These are phyloP conservation scores for Ramularia endophylla DNA, from an alignment of 2,329 filamentous ascomycete species.

Conservation along the genomic window DNA sequence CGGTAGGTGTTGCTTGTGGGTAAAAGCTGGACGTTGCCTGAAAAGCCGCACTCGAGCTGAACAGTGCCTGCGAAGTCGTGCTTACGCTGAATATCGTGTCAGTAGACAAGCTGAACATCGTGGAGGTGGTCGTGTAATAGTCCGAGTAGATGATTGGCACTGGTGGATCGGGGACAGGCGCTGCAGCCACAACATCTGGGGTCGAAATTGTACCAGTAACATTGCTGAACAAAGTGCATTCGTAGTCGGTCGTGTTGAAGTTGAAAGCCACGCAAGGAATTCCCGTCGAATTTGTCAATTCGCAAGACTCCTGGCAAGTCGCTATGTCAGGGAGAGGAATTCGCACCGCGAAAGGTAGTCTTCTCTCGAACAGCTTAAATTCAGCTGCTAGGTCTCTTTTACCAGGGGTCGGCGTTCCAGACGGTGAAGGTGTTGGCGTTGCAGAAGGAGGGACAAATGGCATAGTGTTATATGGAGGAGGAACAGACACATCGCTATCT, in stretches of 20 bases:
- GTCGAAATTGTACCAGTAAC: constrained; percentile 3
- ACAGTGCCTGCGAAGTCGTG: too few species aligned
- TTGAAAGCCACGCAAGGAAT: constrained; percentile 3
- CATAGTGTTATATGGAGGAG: background rate
- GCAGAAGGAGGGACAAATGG: too few species aligned
- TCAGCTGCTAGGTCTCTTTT: too few species aligned
- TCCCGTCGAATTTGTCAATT: background rate
- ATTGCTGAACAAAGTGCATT: constrained; percentile 4
- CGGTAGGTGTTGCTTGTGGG: too few species aligned
- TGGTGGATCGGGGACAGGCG: constrained; percentile 3
- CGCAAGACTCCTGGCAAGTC: constrained; percentile 4
- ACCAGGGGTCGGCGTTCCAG: too few species aligned
- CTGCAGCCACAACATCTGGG: constrained; percentile 2
- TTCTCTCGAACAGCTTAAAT: too few species aligned
- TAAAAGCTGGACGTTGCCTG: too few species aligned
- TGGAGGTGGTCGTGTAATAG: constrained; percentile 1
- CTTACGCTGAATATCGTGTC: too few species aligned
- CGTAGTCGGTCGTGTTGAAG: background rate
- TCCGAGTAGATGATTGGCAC: background rate
- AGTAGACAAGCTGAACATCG: background rate
- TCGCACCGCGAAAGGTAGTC: background rate
- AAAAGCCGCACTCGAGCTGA: too few species aligned
- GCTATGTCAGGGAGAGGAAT: background rate
- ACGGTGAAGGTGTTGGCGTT: too few species aligned
- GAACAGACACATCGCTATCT: background rate